These are phyloP conservation scores for Sphaerulina populicola DNA, from an alignment of 2,329 filamentous ascomycete genomes.

Conservation along the genomic window DNA sequence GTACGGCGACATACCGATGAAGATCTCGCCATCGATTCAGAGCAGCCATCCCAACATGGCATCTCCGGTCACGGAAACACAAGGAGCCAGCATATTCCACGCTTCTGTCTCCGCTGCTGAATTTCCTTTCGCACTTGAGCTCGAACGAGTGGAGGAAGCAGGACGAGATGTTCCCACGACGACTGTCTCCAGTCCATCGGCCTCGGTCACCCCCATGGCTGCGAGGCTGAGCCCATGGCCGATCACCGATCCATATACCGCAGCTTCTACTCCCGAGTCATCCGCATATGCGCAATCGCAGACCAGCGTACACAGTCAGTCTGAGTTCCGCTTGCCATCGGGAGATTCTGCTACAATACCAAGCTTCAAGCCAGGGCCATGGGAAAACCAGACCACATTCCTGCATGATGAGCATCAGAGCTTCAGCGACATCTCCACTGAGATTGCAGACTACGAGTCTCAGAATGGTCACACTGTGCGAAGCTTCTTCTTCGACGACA, in stretches of 20 bases:
- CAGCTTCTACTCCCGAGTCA: constrained; percentile 15
- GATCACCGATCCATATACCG: constrained; percentile 15
- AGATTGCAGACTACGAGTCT: constrained; percentile 43
- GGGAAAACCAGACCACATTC: constrained; percentile 36
- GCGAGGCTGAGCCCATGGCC: constrained; percentile 14
- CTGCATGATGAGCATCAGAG: constrained; percentile 48
- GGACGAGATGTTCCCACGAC: constrained; percentile 2
- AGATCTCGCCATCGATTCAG: constrained; percentile 14
- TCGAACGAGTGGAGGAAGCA: not conserved
- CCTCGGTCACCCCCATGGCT: constrained; percentile 16
- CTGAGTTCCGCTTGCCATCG: constrained; percentile 10
- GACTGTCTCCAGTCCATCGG: constrained; percentile 13
- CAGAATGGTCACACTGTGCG: constrained; percentile 34
- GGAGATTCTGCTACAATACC: constrained; percentile 9
- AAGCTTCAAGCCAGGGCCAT: constrained; percentile 17
- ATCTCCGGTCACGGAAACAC: constrained; percentile 28
- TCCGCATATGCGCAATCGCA: constrained; percentile 17
- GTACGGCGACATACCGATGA: constrained; percentile 14
- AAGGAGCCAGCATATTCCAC: constrained; percentile 32
- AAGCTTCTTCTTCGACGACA: constrained; percentile 46
- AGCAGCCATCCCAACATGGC: constrained; percentile 10
- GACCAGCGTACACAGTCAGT: constrained; percentile 17
- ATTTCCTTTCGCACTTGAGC: constrained; percentile 2
- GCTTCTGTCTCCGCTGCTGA: constrained; percentile 19
- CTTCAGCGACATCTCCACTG: constrained; percentile 49